Conservation (phyloP, 2,329 filamentous ascomycete species). For the Penicillium decumbens region DNA sequence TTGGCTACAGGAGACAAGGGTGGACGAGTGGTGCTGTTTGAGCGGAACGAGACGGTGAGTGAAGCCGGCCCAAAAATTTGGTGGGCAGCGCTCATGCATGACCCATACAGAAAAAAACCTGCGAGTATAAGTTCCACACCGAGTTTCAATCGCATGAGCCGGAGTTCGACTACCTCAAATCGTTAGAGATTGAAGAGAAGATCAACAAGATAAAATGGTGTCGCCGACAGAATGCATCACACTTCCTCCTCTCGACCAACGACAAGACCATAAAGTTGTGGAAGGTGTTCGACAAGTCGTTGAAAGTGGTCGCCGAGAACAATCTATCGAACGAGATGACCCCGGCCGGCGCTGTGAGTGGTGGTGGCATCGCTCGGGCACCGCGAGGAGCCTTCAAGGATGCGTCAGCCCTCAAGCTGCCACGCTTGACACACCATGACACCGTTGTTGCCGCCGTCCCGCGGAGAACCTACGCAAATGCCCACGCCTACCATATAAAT, state of each 20-base stretch:
- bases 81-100: conserved; percentile 20
- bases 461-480: conserved; percentile 93
- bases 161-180: conserved; percentile 99
- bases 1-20: conserved; percentile 51
- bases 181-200: conserved; percentile 98
- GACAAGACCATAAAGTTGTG: conserved; percentile 99
- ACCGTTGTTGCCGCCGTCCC: conserved; percentile 96
- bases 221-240: conserved; percentile 92
- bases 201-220: conserved; percentile 99
- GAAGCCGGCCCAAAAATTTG: neutral
- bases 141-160: conserved; percentile 99
- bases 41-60: conserved; percentile 82
- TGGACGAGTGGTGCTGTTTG: conserved; percentile 50
- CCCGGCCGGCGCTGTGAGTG: conserved; percentile 65
- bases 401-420: conserved; percentile 80
- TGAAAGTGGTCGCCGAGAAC: conserved; percentile 98
- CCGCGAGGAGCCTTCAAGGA: conserved; percentile 72
- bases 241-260: conserved; percentile 96
- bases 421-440: conserved; percentile 94
- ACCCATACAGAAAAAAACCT: conserved; percentile 83
- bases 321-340: conserved; percentile 94
- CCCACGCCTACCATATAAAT: conserved; percentile 99
- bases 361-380: conserved; percentile 70
- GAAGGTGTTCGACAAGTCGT: conserved; percentile 99
- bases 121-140: conserved; percentile 99